A percentile compares a stretch with the other conserved stretches of the same genome.
Evolutionary conservation across 148 eudicot species (phyloP).

Genomic region (Fagopyrum esculentum): DNA sequence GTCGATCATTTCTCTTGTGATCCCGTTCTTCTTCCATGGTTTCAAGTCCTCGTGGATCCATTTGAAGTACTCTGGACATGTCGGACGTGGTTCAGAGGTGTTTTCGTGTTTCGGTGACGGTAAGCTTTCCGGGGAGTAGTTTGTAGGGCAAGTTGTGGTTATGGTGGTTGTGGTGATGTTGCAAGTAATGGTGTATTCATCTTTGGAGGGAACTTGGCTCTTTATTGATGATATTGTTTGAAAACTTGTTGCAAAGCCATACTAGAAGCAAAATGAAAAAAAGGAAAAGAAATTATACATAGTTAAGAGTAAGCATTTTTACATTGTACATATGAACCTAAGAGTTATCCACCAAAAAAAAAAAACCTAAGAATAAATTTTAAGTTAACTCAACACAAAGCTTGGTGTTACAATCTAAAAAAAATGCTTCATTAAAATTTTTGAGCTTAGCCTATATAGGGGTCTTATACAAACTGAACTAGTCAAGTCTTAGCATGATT

Average conservation of each 20-base stretch:
- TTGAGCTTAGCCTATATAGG: no score
- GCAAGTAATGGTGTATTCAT: constrained; percentile 25
- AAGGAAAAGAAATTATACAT: not conserved
- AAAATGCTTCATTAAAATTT: no score
- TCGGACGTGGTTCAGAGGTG: not conserved
- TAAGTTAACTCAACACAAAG: no score
- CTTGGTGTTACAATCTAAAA: no score
- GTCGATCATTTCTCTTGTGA: constrained; percentile 42
- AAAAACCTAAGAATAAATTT: no score
- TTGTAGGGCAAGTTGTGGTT: constrained; percentile 33
- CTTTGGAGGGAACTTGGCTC: constrained; percentile 11
- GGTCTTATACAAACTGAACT: no score
- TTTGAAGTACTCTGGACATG: constrained; percentile 57
- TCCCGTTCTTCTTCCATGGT: constrained; percentile 41
- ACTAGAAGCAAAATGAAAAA: constrained; percentile 9
- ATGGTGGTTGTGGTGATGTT: constrained; percentile 17
- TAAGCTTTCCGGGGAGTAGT: constrained; percentile 20
- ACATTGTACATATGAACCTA: no score
- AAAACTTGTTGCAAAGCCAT: constrained; percentile 15
- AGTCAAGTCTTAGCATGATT: no score
- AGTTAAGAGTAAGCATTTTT: not conserved
- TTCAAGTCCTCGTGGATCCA: constrained; percentile 62
- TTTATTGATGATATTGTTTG: constrained; percentile 16
- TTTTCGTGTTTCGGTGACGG: not conserved
- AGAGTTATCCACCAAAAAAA: no score